These are phyloP conservation scores for Thyridium curvatum DNA, from an alignment of 2,329 filamentous ascomycete genomes.

Conservation along the genomic window DNA sequence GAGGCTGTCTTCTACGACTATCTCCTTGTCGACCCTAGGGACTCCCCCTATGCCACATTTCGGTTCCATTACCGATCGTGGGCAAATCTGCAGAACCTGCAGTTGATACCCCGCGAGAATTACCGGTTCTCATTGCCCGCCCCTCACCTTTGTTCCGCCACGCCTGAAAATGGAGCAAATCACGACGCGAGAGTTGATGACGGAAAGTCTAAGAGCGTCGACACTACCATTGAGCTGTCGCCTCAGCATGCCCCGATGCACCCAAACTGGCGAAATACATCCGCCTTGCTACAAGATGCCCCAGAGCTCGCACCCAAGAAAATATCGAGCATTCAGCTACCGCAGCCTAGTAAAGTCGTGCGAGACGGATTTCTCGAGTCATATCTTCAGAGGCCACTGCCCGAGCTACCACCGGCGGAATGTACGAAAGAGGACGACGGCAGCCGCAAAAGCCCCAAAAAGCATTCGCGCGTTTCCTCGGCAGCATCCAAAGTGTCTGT, in stretches of 20 bases:
- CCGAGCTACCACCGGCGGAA: constrained; percentile 16
- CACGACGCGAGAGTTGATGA: too few relatives aligned
- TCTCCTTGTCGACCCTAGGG: constrained; percentile 41
- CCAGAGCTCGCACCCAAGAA: constrained; percentile 22
- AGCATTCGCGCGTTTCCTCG: not conserved
- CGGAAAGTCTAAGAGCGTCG: not conserved
- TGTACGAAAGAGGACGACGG: constrained; percentile 68
- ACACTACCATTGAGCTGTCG: too few relatives aligned
- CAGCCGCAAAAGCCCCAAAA: constrained; percentile 40
- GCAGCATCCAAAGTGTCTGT: constrained; percentile 9
- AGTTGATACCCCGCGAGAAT: constrained; percentile 31
- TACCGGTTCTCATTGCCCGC: constrained; percentile 1
- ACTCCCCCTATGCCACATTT: constrained; percentile 46
- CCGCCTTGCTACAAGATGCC: constrained; percentile 15
- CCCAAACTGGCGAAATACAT: constrained; percentile 9
- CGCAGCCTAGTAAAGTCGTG: constrained; percentile 23
- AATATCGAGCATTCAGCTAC: constrained; percentile 9
- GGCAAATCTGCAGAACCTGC: constrained; percentile 39
- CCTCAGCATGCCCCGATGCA: not conserved
- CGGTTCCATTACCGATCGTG: constrained; percentile 51
- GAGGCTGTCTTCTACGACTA: constrained; percentile 47
- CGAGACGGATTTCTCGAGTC: constrained; percentile 14
- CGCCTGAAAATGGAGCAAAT: constrained; percentile 1
- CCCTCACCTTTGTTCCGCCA: too few relatives aligned
- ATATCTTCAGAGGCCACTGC: constrained; percentile 19